Conservation (phyloP, 306 rosid genomes). For the Coriaria nepalensis region DNA sequence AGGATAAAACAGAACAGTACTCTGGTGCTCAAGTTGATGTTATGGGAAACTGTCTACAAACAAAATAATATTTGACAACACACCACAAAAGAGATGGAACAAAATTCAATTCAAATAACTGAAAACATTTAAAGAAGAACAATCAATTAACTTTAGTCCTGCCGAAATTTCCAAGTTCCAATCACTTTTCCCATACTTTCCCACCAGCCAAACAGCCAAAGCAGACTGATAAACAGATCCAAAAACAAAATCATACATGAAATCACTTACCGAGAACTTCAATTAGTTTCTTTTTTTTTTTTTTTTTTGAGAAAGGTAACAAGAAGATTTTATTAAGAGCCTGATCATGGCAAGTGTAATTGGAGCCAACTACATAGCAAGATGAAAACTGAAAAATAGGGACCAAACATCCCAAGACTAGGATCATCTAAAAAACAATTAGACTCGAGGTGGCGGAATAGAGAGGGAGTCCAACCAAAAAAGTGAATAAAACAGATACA, state of each 20-base stretch:
- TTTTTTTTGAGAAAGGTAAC: too few species aligned
- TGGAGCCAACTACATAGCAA: too few species aligned
- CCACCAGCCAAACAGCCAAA: slow-evolving; percentile 6
- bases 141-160: not conserved
- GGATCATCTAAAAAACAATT: too few species aligned
- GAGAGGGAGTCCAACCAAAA: too few species aligned
- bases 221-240: not conserved
- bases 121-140: not conserved
- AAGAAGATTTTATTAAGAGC: too few species aligned
- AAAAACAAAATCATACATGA: not conserved
- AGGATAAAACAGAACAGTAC: not conserved
- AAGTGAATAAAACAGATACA: too few species aligned
- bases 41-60: not conserved
- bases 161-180: not conserved
- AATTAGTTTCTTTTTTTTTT: not conserved
- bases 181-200: slow-evolving; percentile 2
- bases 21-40: not conserved
- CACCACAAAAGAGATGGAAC: not conserved
- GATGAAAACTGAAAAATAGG: too few species aligned
- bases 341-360: too few species aligned
- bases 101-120: not conserved
- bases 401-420: too few species aligned
- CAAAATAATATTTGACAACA: not conserved
- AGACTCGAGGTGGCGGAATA: too few species aligned
- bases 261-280: not conserved